phyloP scores from a whole-genome alignment of 495 filamentous ascomycete genomes.

The Neurospora cerealis region DNA sequence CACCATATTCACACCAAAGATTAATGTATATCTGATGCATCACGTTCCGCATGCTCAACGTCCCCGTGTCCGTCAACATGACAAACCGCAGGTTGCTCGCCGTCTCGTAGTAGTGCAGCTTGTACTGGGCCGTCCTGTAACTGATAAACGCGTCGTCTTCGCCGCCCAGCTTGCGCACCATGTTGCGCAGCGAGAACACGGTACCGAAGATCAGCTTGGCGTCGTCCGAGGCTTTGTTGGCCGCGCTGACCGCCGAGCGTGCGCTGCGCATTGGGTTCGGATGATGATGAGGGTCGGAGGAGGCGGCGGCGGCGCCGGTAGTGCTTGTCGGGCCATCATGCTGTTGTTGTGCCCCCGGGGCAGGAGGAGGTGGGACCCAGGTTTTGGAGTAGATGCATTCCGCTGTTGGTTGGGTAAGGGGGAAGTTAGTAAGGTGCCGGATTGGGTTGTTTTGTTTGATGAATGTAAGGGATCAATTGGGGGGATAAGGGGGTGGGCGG shows the following conservation, averaged over 20 bases:
- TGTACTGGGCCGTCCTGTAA: slow-evolving; percentile 87
- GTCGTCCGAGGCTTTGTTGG: slow-evolving; percentile 67
- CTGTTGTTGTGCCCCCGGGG: slow-evolving; percentile 6
- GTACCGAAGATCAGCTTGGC: slow-evolving; percentile 96
- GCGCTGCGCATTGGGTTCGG: slow-evolving; percentile 4
- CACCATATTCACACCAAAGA: slow-evolving; percentile 91
- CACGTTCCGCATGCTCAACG: slow-evolving; percentile 80
- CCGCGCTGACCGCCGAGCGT: slow-evolving; percentile 17
- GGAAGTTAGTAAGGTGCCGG: slow-evolving; percentile 4
- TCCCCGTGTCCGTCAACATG: slow-evolving; percentile 87
- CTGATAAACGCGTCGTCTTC: slow-evolving; percentile 86
- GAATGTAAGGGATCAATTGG: not conserved
- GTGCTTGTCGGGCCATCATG: not conserved
- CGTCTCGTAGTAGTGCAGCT: slow-evolving; percentile 98
- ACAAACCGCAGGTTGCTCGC: slow-evolving; percentile 91
- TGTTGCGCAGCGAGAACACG: slow-evolving; percentile 90
- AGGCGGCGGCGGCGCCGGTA: slow-evolving; percentile 4
- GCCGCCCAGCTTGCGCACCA: slow-evolving; percentile 90
- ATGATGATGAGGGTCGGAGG: slow-evolving; percentile 23
- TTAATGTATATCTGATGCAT: slow-evolving; percentile 98
- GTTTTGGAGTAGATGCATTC: slow-evolving; percentile 94
- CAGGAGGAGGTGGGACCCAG: slow-evolving; percentile 22
- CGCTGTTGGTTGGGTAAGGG: slow-evolving; percentile 33
- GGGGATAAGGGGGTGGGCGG: not conserved
- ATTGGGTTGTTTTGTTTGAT: not conserved